These are phyloP conservation scores for Paraphaeosphaeria sporulosa DNA, from an alignment of 2,329 filamentous ascomycete genomes.

Conservation along the genomic window DNA sequence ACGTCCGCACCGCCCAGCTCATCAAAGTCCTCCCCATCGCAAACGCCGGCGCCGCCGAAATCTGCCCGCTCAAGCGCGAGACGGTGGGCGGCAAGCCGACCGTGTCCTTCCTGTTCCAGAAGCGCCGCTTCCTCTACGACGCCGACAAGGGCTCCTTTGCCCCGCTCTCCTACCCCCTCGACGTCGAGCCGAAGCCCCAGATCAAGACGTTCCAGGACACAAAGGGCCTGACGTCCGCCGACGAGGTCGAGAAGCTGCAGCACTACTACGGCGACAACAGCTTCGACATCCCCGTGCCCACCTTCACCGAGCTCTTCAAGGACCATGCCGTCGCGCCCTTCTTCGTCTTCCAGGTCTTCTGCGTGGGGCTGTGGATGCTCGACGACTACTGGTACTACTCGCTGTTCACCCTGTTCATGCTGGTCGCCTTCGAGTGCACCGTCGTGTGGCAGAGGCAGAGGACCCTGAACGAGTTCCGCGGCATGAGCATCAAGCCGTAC, in stretches of 20 bases:
- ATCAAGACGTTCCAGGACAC: constrained; percentile 81
- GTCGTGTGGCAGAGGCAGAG: constrained; percentile 99
- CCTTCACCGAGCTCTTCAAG: constrained; percentile 94
- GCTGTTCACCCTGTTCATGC: constrained; percentile 97
- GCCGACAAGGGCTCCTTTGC: constrained; percentile 76
- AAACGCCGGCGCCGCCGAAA: constrained; percentile 89
- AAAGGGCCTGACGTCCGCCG: constrained; percentile 74
- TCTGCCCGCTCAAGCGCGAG: constrained; percentile 81
- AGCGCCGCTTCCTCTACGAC: constrained; percentile 91
- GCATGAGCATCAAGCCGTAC: constrained; percentile 99
- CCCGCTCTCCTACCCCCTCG: constrained; percentile 83
- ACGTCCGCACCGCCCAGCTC: constrained; percentile 76
- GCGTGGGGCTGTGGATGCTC: constrained; percentile 96
- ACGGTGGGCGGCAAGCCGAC: constrained; percentile 77
- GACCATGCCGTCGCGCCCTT: constrained; percentile 98
- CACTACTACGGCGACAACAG: constrained; percentile 96
- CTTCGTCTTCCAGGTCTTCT: constrained; percentile 99
- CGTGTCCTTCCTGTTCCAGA: constrained; percentile 94
- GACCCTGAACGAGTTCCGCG: constrained; percentile 93
- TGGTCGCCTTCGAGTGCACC: constrained; percentile 96
- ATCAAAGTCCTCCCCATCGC: constrained; percentile 92
- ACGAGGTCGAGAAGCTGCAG: constrained; percentile 80
- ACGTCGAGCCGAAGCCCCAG: constrained; percentile 81
- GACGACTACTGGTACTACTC: constrained; percentile 99
- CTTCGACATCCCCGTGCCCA: constrained; percentile 97